Base-by-base conservation (phyloP, 495 filamentous ascomycete genomes). In the Penicillium cinerascens region DNA sequence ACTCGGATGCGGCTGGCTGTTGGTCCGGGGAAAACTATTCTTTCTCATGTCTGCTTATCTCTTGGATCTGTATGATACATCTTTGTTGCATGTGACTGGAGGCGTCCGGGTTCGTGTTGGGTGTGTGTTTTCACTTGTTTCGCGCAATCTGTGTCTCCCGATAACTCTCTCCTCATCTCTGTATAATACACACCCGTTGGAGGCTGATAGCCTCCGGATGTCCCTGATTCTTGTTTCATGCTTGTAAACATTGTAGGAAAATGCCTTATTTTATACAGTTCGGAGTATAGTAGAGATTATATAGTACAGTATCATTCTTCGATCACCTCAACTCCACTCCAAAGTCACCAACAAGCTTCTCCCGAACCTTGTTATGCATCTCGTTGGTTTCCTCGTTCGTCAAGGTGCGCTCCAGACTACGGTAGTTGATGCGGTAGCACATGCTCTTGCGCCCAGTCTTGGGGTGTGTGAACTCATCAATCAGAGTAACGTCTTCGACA, bases 361-460 rank as follows among this genome's bases (percentile, higher is more conserved):
- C 59, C 17, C 73, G 69, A 35, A 97, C 82, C 61, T 71, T 60
- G 13, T 83, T 75, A 69, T 98, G 92, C 59, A 95, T 67, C 21
- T 74, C 71, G 65, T 95, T 95, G 4, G 80, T 76, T 74, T 95
- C 87, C 44, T 76, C 73, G 47, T 90, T 92, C 22, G 82, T 93
- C 70, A 98, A 71, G 7, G 95, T 98, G 57, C 83, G 78, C 70
- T 97, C 92, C 58, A 96, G 68, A 64, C 89, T 92, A 38, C 92
- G 78, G 63, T 97, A 98, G 64, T 90, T 92, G 60, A 97, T 86
- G 56, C 93, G 74, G 63, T 97, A 98, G 74, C 90, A 96, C 72
- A 92, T 67, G 66, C 90, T 96, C 76, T 81, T 85, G 60, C 88
- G 73, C 13, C 82, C 80, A 42, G 88, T 92, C 70, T 87, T 88